These are phyloP conservation scores for Salix koriyanagi DNA, from an alignment of 345 rosid species.

Conservation along the genomic window DNA sequence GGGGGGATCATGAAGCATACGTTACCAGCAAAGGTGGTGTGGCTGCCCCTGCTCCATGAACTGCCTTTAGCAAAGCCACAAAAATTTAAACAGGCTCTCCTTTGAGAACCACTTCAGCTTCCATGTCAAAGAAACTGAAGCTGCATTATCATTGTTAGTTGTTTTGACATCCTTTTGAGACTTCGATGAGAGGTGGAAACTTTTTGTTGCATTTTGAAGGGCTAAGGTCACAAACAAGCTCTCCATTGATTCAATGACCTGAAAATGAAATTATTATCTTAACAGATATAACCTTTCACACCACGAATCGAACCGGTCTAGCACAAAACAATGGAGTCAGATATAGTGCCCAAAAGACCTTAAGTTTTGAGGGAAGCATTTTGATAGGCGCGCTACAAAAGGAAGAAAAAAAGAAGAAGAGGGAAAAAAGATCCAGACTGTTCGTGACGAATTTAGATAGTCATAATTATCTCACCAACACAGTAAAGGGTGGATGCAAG, in stretches of 20 bases:
- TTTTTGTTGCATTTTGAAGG: constrained; percentile 34
- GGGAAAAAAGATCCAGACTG: neutral
- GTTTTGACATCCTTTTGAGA: constrained; percentile 11
- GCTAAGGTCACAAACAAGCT: constrained; percentile 37
- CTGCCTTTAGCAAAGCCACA: constrained; percentile 64
- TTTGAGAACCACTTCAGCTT: constrained; percentile 64
- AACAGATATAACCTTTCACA: neutral
- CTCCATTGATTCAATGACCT: constrained; percentile 51
- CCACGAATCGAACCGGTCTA: neutral
- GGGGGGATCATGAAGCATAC: constrained; percentile 25
- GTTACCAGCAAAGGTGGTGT: constrained; percentile 46
- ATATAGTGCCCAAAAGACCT: neutral
- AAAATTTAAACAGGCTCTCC: constrained; percentile 53
- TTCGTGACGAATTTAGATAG: neutral
- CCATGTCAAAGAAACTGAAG: constrained; percentile 41
- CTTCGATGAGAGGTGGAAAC: constrained; percentile 22
- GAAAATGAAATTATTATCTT: constrained; percentile 13
- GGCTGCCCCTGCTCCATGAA: constrained; percentile 43
- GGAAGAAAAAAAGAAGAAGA: neutral
- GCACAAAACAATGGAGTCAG: neutral
- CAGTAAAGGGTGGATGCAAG: neutral
- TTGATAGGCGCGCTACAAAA: neutral
- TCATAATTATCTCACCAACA: too few relatives aligned
- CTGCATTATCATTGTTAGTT: constrained; percentile 4
- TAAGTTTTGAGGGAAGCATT: neutral